These are phyloP conservation scores for Tetrahymena thermophila DNA, from an alignment of 73 alveolate species.

Conservation along the genomic window DNA sequence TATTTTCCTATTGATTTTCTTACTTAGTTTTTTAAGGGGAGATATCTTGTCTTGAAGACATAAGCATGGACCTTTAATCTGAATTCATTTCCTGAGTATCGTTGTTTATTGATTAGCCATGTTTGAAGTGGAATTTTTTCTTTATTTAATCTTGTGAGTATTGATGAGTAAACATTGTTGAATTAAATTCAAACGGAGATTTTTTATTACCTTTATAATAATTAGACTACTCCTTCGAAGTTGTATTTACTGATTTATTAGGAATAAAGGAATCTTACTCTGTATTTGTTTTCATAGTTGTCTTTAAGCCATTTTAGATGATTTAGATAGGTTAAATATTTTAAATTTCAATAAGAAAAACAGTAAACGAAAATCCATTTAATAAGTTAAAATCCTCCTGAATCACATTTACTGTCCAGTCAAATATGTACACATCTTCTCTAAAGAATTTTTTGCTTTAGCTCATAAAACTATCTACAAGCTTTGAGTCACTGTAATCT, in stretches of 20 bases:
- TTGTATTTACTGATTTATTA: not conserved
- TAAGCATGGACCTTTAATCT: not conserved
- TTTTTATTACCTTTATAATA: not conserved
- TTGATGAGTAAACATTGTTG: not conserved
- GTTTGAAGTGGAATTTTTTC: not conserved
- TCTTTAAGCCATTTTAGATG: not conserved
- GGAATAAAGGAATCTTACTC: not conserved
- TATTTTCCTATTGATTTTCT: not conserved
- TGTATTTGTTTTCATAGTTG: not conserved
- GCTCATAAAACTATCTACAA: not conserved
- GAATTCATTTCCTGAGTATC: not conserved
- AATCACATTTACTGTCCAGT: not conserved
- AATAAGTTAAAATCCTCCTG: not conserved
- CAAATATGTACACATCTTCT: not conserved
- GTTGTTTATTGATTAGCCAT: not conserved
- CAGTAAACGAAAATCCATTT: not conserved
- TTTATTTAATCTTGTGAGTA: not conserved
- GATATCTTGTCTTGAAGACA: not conserved
- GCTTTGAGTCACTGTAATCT: not conserved
- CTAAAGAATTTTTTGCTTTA: not conserved
- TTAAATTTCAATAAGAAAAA: not conserved
- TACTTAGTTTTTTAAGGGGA: not conserved
- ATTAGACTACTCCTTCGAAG: not conserved
- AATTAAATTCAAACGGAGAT: not conserved
- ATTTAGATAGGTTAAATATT: not conserved